Conservation (phyloP, 306 rosid genomes). For the Lathyrus oleraceus region DNA sequence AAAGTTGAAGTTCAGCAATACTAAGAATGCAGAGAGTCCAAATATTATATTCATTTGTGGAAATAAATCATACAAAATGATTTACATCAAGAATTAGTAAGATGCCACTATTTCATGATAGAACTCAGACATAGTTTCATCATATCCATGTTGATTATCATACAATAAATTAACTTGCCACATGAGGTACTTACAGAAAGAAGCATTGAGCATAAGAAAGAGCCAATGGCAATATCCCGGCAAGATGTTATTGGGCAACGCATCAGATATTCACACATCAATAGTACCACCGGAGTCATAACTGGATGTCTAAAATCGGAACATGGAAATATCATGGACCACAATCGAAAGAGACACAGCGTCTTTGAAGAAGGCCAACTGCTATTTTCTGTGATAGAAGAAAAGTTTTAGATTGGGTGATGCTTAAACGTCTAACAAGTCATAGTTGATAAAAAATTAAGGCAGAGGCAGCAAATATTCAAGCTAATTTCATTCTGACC, state of each 20-base stretch:
- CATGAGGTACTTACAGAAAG: conserved; percentile 63
- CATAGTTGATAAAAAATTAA: conserved; percentile 2
- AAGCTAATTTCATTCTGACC: conserved; percentile 48
- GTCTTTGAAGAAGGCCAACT: conserved; percentile 89
- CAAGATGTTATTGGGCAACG: conserved; percentile 78
- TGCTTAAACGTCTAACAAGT: conserved; percentile 26
- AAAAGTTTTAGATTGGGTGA: conserved; percentile 21
- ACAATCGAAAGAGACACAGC: conserved; percentile 79
- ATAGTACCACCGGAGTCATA: conserved; percentile 72
- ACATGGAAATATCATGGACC: conserved; percentile 89
- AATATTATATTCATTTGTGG: conserved; percentile 10
- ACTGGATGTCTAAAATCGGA: conserved; percentile 92
- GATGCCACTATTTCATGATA: conserved; percentile 13
- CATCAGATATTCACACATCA: conserved; percentile 87
- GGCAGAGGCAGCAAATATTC: conserved; percentile 8
- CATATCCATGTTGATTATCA: conserved; percentile 15
- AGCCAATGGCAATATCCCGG: conserved; percentile 77
- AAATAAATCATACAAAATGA: conserved; percentile 10
- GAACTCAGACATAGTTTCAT: conserved; percentile 17
- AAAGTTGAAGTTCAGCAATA: conserved; percentile 8
- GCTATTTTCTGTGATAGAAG: conserved; percentile 64
- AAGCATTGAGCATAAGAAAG: conserved; percentile 85
- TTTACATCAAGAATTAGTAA: conserved; percentile 14
- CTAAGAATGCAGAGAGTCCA: conserved; percentile 5
- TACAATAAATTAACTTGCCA: conserved; percentile 4